Evolutionary conservation across 1,139 yeast species (phyloP), one percentile per base, ranked within the genome.

Genomic region (Blastobotrys arbuscula): DNA sequence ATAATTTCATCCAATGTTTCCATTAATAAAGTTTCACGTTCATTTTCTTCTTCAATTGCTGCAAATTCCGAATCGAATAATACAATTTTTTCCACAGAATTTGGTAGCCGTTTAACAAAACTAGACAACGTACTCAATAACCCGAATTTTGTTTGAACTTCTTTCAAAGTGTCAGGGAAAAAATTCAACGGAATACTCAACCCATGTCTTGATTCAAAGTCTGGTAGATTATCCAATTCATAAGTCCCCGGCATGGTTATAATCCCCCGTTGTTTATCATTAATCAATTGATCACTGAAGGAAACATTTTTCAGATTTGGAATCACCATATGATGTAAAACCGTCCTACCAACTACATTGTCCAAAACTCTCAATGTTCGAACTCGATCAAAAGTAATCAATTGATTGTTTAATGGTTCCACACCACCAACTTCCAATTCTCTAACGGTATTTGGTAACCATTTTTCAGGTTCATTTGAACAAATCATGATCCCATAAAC

Each of bases 61-160:
- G 18, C 19, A 35, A 36, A 43, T 34, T 30, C 20, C n/a, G 47
- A 26, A 19, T 44, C 47, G 24, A 44, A 30, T 30, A 44, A 34
- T 37, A 44, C 47, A 24, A 44, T 28, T 20, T 21, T 15, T 30
- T 44, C 47, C 28, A 44, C 42, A 10, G 33, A 12, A 13, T 16
- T 8, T 10, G 47, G 47, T 31, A 44, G 35, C 8, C 41, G 9
- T 15, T 37, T 38, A 23, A 38, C 38, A 15, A 44, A 28, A 19
- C 18, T 9, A 5, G 15, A 8, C 9, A 44, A 23, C 12, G 30
- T 30, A 2, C n/a, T 10, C 31, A 37, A 21, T 13, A 34, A 39
- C 3, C 47, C 47, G 24, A 44, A 44, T 38, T 39, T 41, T 4
- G 47, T 38, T 26, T 44, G 47, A 3, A 44, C 47, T 21, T 44